Conservation (phyloP, 2,329 filamentous ascomycete species). For the Sordariomycetes sp. region DNA sequence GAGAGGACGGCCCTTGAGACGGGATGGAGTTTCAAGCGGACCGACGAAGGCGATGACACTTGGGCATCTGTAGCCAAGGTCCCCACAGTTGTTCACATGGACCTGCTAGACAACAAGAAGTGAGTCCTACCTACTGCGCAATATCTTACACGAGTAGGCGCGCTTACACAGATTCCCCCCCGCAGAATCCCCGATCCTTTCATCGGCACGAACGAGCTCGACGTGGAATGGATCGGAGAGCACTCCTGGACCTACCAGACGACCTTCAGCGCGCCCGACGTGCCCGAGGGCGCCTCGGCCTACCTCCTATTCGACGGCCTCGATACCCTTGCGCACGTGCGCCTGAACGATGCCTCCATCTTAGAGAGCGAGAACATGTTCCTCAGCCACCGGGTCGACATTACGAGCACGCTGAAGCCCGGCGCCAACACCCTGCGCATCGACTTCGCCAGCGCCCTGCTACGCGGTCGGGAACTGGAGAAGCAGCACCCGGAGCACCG, state of each 20-base stretch:
- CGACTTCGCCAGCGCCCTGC: conserved; percentile 53
- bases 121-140: no score
- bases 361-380: conserved; percentile 74
- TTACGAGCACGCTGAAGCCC: conserved; percentile 40
- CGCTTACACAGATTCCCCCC: not conserved
- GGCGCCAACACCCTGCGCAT: conserved; percentile 50
- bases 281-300: conserved; percentile 27
- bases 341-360: conserved; percentile 56
- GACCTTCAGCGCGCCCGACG: conserved; percentile 36
- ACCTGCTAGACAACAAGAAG: conserved; percentile 31
- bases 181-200: conserved; percentile 53
- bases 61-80: conserved; percentile 51
- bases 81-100: conserved; percentile 57
- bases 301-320: conserved; percentile 66
- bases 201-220: conserved; percentile 63
- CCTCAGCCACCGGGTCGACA: conserved; percentile 57
- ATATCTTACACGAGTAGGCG: conserved; percentile 34
- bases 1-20: conserved; percentile 34
- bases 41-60: conserved; percentile 27
- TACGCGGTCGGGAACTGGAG: conserved; percentile 47
- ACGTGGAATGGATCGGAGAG: conserved; percentile 68
- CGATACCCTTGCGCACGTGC: conserved; percentile 67
- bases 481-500: conserved; percentile 51
- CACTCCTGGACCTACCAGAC: conserved; percentile 60
- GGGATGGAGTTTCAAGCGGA: conserved; percentile 52